These are phyloP conservation scores for Sequoia sempervirens DNA, from an alignment of 75 land plant genomes.

Conservation along the genomic window DNA sequence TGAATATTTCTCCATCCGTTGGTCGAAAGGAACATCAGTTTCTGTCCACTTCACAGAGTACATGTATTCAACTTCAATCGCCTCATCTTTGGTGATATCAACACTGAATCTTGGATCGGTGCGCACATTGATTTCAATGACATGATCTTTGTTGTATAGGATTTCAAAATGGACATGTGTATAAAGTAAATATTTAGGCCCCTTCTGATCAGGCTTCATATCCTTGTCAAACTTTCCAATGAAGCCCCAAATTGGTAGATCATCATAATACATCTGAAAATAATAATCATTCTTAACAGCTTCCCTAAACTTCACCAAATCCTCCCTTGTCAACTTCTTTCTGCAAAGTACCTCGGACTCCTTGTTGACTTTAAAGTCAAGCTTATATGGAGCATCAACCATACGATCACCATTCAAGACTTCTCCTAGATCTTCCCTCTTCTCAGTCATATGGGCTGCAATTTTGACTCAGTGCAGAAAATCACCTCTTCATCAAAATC, in stretches of 20 bases:
- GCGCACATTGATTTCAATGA: conserved; percentile 36
- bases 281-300: conserved; percentile 48
- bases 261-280: conserved; percentile 55
- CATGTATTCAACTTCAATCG: conserved; percentile 28
- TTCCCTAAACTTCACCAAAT: conserved; percentile 24
- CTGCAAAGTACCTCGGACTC: conserved; percentile 23
- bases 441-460: conserved; percentile 33
- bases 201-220: conserved; percentile 7
- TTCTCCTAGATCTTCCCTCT: conserved; percentile 43
- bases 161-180: conserved; percentile 43
- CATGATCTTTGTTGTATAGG: conserved; percentile 26
- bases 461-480: background rate
- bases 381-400: conserved; percentile 35
- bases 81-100: conserved; percentile 38
- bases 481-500: background rate
- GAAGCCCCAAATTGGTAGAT: conserved; percentile 51
- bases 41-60: conserved; percentile 47
- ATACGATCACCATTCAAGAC: conserved; percentile 49
- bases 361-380: conserved; percentile 26
- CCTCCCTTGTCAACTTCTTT: conserved; percentile 19
- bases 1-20: conserved; percentile 47
- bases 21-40: conserved; percentile 32
- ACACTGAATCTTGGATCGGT: conserved; percentile 24
- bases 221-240: conserved; percentile 30
- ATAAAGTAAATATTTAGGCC: conserved; percentile 25